A percentile compares a stretch with the other conserved stretches of the same genome.
Evolutionary conservation across 2,329 filamentous ascomycete species (phyloP).

Genomic region (Botrytis deweyae): DNA sequence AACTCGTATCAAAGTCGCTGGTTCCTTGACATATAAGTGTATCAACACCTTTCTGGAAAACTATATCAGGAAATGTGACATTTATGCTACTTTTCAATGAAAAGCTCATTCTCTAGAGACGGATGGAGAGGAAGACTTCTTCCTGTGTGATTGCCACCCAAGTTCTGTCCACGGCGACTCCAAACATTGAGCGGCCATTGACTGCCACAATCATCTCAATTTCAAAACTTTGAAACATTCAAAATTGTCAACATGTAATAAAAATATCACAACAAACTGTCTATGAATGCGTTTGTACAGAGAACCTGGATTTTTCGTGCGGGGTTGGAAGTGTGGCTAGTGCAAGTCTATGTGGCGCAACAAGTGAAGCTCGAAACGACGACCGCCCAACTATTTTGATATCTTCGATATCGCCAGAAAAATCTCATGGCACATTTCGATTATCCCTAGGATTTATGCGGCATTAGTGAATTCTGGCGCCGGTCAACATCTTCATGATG

Average conservation of each 20-base stretch:
- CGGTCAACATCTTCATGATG: background rate
- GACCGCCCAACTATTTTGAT: background rate
- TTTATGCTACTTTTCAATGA: background rate
- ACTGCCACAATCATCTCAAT: background rate
- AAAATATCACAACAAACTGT: background rate
- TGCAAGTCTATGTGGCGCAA: background rate
- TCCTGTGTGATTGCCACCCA: background rate
- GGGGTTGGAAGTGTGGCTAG: background rate
- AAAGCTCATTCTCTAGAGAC: background rate
- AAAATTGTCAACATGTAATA: background rate
- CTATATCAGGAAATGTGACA: background rate
- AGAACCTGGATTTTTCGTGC: background rate
- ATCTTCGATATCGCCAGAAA: background rate
- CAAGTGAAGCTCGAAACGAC: background rate
- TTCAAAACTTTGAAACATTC: background rate
- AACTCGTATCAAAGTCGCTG: background rate
- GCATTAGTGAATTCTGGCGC: accelerated
- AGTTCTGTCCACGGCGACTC: background rate
- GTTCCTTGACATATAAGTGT: background rate
- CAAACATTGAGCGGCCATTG: background rate
- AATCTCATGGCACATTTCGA: background rate
- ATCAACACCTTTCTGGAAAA: background rate
- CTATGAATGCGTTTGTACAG: background rate
- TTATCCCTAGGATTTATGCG: too few relatives aligned
- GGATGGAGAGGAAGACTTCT: background rate